These are phyloP conservation scores for Blastobotrys aristatus DNA, from an alignment of 1,139 yeast species.

Conservation along the genomic window DNA sequence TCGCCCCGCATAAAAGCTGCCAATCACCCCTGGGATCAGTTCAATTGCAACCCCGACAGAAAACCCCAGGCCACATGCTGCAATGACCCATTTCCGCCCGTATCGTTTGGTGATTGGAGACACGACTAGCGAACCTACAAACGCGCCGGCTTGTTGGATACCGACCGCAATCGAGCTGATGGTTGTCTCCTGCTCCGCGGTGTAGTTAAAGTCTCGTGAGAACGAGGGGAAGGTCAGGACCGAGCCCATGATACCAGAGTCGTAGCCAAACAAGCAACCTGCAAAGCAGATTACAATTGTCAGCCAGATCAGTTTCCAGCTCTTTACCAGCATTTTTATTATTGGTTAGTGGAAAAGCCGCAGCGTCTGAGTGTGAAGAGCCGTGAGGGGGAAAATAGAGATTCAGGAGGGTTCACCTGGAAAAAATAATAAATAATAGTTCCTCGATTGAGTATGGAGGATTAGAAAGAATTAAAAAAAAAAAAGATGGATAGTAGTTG, in stretches of 20 bases:
- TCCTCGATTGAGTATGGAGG: too few species aligned
- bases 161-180: conserved; percentile 40
- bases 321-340: neutral
- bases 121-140: conserved; percentile 44
- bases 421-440: too few species aligned
- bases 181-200: conserved; percentile 27
- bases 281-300: conserved; percentile 8
- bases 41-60: conserved; percentile 40
- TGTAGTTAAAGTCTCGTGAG: conserved; percentile 34
- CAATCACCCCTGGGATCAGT: conserved; percentile 17
- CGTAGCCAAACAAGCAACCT: conserved; percentile 13
- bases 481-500: too few species aligned
- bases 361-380: too few species aligned
- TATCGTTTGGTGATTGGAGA: conserved; percentile 40
- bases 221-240: conserved; percentile 41
- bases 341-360: too few species aligned
- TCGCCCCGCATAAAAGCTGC: conserved; percentile 43
- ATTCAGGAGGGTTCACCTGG: neutral
- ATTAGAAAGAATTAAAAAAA: too few species aligned
- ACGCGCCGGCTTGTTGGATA: conserved; percentile 46
- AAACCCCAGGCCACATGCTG: conserved; percentile 38
- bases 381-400: too few species aligned
- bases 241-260: conserved; percentile 45
- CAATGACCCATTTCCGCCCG: conserved; percentile 39
- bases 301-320: neutral